A percentile compares a stretch with the other conserved stretches of the same genome.
phyloP scores from a whole-genome alignment of 768 basidiomycete genomes.

The Phanerodontia chrysosporium region DNA sequence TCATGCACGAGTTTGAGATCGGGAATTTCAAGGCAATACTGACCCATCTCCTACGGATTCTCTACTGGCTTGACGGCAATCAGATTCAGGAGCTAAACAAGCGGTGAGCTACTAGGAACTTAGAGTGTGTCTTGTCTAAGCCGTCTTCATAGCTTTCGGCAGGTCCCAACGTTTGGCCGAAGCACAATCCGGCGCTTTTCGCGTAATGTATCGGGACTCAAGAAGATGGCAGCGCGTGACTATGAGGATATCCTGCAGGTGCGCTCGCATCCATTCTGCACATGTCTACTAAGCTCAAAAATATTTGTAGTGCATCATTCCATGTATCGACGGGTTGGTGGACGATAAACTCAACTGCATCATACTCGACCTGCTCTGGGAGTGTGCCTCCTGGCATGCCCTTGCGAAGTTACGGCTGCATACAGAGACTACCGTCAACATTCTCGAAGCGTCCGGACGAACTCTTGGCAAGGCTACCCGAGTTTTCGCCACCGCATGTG shows the following conservation, averaged over 20 bases:
- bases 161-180: slow-evolving; percentile 23
- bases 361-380: slow-evolving; percentile 32
- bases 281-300: not conserved
- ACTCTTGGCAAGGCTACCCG: slow-evolving; percentile 29
- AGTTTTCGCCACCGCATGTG: slow-evolving; percentile 26
- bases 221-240: slow-evolving; percentile 25
- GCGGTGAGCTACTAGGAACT: slow-evolving; percentile 7
- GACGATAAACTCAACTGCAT: slow-evolving; percentile 14
- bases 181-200: slow-evolving; percentile 22
- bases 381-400: slow-evolving; percentile 33
- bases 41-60: slow-evolving; percentile 24
- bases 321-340: slow-evolving; percentile 23
- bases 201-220: slow-evolving; percentile 22
- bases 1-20: slow-evolving; percentile 30
- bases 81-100: slow-evolving; percentile 9
- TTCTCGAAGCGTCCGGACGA: slow-evolving; percentile 22
- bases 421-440: slow-evolving; percentile 28
- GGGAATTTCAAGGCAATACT: slow-evolving; percentile 28
- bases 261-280: not conserved
- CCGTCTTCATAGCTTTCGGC: slow-evolving; percentile 16
- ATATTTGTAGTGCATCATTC: slow-evolving; percentile 19
- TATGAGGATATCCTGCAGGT: slow-evolving; percentile 27
- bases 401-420: slow-evolving; percentile 39
- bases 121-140: too few relatives aligned
- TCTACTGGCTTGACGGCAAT: slow-evolving; percentile 4